A percentile compares a stretch with the other conserved stretches of the same genome.
phyloP scores from a whole-genome alignment of 164 flowering plant species.

The Berberis thunbergii region DNA sequence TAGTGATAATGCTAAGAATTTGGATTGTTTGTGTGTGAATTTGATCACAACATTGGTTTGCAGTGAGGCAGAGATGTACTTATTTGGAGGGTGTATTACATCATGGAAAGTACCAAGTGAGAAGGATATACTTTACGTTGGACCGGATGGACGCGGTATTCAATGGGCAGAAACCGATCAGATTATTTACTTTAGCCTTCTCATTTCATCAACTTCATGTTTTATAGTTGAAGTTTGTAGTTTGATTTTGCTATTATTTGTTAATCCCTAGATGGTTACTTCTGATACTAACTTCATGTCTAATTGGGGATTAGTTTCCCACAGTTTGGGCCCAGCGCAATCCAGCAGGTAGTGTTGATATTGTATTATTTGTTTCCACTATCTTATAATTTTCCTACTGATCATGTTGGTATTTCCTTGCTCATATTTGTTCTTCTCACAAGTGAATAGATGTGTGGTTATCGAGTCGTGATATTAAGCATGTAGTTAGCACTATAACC shows the following conservation, averaged over 20 bases:
- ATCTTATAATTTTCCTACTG: not conserved
- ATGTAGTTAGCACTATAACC: too few relatives aligned
- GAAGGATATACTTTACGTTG: constrained; percentile 83
- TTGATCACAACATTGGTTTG: constrained; percentile 7
- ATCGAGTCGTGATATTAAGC: too few relatives aligned
- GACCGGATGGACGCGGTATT: constrained; percentile 96
- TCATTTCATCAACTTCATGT: not conserved
- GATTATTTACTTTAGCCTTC: constrained; percentile 25
- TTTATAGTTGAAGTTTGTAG: not conserved
- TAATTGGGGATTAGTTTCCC: constrained; percentile 56
- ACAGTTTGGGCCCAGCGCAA: constrained; percentile 92
- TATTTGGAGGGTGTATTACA: constrained; percentile 85
- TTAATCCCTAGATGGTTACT: not conserved
- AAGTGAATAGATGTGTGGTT: too few relatives aligned
- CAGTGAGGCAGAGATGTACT: constrained; percentile 83
- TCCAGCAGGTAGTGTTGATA: constrained; percentile 66
- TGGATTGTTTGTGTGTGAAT: not conserved
- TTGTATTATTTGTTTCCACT: not conserved
- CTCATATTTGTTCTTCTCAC: too few relatives aligned
- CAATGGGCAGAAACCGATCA: constrained; percentile 89
- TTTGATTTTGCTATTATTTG: not conserved
- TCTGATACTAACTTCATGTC: constrained; percentile 13
- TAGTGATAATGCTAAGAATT: not conserved
- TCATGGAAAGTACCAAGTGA: constrained; percentile 79
- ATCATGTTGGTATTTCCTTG: too few relatives aligned